Evolutionary conservation across 306 rosid genomes (phyloP).

Genomic region (Datisca glomerata): DNA sequence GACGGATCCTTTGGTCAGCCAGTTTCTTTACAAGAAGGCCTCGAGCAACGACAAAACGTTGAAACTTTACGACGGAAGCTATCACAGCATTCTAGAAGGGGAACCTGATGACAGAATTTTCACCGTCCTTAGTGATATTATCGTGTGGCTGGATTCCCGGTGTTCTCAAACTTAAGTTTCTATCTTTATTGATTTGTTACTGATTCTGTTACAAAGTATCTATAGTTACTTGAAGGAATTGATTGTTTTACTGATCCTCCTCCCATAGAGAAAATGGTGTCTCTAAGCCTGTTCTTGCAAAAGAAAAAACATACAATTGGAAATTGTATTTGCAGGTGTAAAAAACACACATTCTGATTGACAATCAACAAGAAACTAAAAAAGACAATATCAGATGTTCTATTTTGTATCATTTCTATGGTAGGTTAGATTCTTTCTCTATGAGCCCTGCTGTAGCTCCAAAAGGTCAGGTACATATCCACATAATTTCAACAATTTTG

Average conservation of each 20-base stretch:
- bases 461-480: slow-evolving; percentile 14
- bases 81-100: slow-evolving; percentile 77
- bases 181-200: too few species aligned
- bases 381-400: too few species aligned
- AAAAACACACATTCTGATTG: too few species aligned
- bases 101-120: slow-evolving; percentile 73
- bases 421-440: not conserved
- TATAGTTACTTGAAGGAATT: too few species aligned
- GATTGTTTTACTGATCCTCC: too few species aligned
- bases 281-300: too few species aligned
- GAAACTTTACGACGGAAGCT: slow-evolving; percentile 52
- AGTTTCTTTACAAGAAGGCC: slow-evolving; percentile 66
- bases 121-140: slow-evolving; percentile 50
- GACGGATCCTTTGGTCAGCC: slow-evolving; percentile 73
- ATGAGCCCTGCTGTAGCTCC: slow-evolving; percentile 12
- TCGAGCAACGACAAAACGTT: slow-evolving; percentile 62
- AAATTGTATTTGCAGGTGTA: too few species aligned
- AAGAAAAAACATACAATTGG: too few species aligned
- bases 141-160: slow-evolving; percentile 60
- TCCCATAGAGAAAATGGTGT: too few species aligned
- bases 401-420: too few species aligned
- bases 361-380: too few species aligned
- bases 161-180: slow-evolving; percentile 12
- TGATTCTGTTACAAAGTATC: too few species aligned
- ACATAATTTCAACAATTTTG: slow-evolving; percentile 16